Evolutionary conservation across 2,329 filamentous ascomycete genomes (phyloP).

Genomic region (Hypoxylon sp.): DNA sequence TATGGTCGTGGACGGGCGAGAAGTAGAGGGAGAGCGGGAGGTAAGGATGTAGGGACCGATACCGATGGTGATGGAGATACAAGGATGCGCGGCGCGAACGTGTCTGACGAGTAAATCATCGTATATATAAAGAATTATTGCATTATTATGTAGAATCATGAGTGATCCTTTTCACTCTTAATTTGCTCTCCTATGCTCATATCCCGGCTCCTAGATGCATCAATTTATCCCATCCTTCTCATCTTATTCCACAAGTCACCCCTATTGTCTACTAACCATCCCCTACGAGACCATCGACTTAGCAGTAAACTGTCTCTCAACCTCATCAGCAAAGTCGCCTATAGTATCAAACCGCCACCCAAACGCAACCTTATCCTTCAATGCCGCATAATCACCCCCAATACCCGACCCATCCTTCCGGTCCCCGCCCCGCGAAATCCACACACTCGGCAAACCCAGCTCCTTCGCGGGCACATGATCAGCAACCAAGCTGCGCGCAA

Average conservation of each 20-base stretch:
- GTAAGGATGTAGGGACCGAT: slow-evolving; percentile 2
- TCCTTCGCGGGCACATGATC: slow-evolving; percentile 77
- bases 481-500: slow-evolving; percentile 76
- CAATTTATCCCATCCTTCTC: neutral
- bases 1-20: neutral
- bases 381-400: slow-evolving; percentile 38
- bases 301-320: slow-evolving; percentile 57
- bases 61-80: slow-evolving; percentile 24
- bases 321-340: slow-evolving; percentile 59
- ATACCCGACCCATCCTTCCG: slow-evolving; percentile 39
- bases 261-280: neutral
- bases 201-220: neutral
- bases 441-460: slow-evolving; percentile 72
- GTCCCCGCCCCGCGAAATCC: slow-evolving; percentile 72
- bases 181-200: neutral
- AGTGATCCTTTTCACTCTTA: neutral
- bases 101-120: slow-evolving; percentile 10
- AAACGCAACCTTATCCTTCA: slow-evolving; percentile 54
- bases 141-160: slow-evolving; percentile 11
- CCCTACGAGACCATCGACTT: slow-evolving; percentile 38
- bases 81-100: slow-evolving; percentile 27
- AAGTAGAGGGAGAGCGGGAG: slow-evolving; percentile 11
- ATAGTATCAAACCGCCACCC: slow-evolving; percentile 59
- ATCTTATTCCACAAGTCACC: neutral
- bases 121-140: slow-evolving; percentile 13